Base-by-base conservation (phyloP, 2,329 filamentous ascomycete genomes). In the Scolecobasidium constrictum region DNA sequence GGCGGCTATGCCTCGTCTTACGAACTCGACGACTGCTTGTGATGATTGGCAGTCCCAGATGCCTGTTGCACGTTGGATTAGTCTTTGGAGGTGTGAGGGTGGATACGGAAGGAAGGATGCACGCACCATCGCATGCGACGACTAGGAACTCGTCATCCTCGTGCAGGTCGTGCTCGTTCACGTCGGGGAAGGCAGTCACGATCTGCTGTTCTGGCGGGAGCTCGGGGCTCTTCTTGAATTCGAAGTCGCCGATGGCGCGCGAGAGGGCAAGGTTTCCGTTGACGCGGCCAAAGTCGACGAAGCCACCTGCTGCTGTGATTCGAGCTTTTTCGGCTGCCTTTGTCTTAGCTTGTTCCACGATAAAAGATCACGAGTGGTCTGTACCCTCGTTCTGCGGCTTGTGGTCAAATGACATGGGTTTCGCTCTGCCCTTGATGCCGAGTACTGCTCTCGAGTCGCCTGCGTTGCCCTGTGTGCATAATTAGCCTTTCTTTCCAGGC, bases 1-100 rank as follows among this genome's bases (percentile, higher is more conserved):
- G 40, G 88, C 88, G 39, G 87, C 90, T 62, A 98, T 94, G 45
- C 92, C 92, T 59, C 92, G 83, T 61, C 92, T 78, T 50, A 96
- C 92, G 60, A 98, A 98, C 65, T 98, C 92, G 53, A 96, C 71
- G 23, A 98, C 92, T 31, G 90, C 86, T 69, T 98, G 92, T 36
- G 92, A 98, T 44, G 92, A 95, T 64, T 96, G 92, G 64, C 92
- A 96, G 66, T 98, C 92, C 92, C 92, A 98, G 63, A 98, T 98
- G 63, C 92, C 92, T 98, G 57, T 37, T 40, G 26, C n/a, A 11
- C 33, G 15, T 35, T 9, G 17, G 7, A 31, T 37, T 33, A 36
- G 39, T 17, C 7, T 12, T n/a, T 17, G 22, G 16, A 6, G 13
- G 34, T 11, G 19, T 33, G 4, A 31, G 9, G 26, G n/a, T 9